Evolutionary conservation across 2,329 filamentous ascomycete genomes (phyloP).

Genomic region (Colletotrichum sp.): DNA sequence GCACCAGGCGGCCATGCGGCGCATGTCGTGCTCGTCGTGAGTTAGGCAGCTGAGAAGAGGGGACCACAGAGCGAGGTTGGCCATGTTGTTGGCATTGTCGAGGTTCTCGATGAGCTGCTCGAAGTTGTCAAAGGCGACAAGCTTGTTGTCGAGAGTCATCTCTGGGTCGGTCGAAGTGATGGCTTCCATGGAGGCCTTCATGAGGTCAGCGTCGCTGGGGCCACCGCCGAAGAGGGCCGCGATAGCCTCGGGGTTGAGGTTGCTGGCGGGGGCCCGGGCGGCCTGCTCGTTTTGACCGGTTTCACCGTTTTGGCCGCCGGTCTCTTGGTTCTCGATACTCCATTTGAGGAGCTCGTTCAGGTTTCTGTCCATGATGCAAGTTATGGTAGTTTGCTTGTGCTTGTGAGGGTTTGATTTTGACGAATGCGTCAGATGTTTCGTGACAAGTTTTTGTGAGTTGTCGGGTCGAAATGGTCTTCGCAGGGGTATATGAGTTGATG

Average conservation of each 20-base stretch:
- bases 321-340: slow-evolving; percentile 60
- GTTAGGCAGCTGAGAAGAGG: slow-evolving; percentile 76
- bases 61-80: slow-evolving; percentile 79
- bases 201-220: slow-evolving; percentile 88
- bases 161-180: slow-evolving; percentile 68
- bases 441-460: not conserved
- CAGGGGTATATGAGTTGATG: not conserved
- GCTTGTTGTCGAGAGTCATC: slow-evolving; percentile 74
- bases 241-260: slow-evolving; percentile 73
- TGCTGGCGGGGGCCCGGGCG: slow-evolving; percentile 36
- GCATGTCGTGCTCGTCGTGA: slow-evolving; percentile 72
- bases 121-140: slow-evolving; percentile 92
- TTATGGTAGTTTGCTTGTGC: not conserved
- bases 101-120: slow-evolving; percentile 91
- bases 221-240: slow-evolving; percentile 81
- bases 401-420: not conserved
- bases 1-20: slow-evolving; percentile 92
- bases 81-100: slow-evolving; percentile 97
- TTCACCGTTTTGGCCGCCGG: slow-evolving; percentile 2
- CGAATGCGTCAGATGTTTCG: not conserved
- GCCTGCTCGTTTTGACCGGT: slow-evolving; percentile 32
- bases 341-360: slow-evolving; percentile 84
- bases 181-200: slow-evolving; percentile 83
- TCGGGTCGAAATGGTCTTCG: not conserved
- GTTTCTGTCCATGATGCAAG: slow-evolving; percentile 46